A percentile compares a stretch with the other conserved stretches of the same genome.
These are phyloP conservation scores for Cyclotella distinguenda DNA, from an alignment of 108 stramenopile species.

Conservation along the genomic window DNA sequence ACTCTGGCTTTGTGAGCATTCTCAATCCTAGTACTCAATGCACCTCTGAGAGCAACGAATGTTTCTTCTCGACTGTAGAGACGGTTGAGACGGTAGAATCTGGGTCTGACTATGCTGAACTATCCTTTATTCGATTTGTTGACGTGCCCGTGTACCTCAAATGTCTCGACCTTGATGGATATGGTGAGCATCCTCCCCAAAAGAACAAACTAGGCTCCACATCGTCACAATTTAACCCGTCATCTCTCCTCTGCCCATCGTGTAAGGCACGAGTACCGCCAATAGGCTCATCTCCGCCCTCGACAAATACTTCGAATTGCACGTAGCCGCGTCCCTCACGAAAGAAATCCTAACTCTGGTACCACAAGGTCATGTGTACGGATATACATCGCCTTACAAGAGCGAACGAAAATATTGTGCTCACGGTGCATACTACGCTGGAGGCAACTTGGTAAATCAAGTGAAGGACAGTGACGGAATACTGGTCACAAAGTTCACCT, in stretches of 20 bases:
- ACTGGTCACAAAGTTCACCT: constrained; percentile 32
- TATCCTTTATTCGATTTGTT: constrained; percentile 22
- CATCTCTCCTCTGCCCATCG: too few relatives aligned
- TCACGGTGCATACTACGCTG: constrained; percentile 26
- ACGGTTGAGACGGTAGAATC: neutral
- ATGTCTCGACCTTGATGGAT: constrained; percentile 18
- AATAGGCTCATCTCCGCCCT: constrained; percentile 32
- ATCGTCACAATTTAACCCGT: too few relatives aligned
- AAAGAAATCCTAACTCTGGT: constrained; percentile 5
- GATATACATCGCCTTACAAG: constrained; percentile 25
- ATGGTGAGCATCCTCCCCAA: neutral
- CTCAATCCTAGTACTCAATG: constrained; percentile 16
- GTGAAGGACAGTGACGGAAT: constrained; percentile 18
- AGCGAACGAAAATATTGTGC: constrained; percentile 24
- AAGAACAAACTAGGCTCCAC: neutral
- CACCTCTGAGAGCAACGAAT: neutral
- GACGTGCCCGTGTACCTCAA: constrained; percentile 26
- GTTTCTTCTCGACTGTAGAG: constrained; percentile 20
- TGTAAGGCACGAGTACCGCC: constrained; percentile 18
- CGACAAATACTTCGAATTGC: constrained; percentile 29
- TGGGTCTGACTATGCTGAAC: constrained; percentile 21
- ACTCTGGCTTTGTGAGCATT: neutral
- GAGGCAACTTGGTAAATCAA: constrained; percentile 29
- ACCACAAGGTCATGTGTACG: constrained; percentile 16
- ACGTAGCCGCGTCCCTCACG: constrained; percentile 6